A percentile compares a stretch with the other conserved stretches of the same genome.
Conservation (phyloP, 2,329 filamentous ascomycete genomes). For the Monascus ruber region DNA sequence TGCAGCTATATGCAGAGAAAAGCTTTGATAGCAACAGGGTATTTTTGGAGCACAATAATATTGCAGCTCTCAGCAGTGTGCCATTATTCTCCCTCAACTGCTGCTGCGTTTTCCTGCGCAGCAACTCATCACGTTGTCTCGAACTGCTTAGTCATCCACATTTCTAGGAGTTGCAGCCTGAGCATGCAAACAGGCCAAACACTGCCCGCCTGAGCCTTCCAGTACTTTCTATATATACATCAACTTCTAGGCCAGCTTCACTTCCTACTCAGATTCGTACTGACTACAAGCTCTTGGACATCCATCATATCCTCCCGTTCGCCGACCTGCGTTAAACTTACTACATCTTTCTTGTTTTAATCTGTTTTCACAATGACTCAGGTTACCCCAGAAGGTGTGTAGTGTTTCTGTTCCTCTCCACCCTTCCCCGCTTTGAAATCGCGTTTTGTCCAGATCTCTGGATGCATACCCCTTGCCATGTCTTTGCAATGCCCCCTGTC, state of each 20-base stretch:
- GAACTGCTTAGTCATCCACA: no score
- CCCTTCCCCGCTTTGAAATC: slow-evolving; percentile 18
- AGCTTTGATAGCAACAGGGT: neutral
- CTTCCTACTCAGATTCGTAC: slow-evolving; percentile 5
- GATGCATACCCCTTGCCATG: neutral
- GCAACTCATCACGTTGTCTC: no score
- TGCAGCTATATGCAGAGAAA: neutral
- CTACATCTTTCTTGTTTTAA: neutral
- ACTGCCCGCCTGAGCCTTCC: slow-evolving; percentile 20
- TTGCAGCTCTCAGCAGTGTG: no score
- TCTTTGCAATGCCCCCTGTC: neutral
- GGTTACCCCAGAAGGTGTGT: slow-evolving; percentile 38
- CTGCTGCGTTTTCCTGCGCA: no score
- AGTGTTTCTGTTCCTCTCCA: slow-evolving; percentile 9
- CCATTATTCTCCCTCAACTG: no score
- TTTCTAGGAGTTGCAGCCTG: slow-evolving; percentile 5
- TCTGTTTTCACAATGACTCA: slow-evolving; percentile 21
- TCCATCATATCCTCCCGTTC: neutral
- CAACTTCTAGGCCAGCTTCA: slow-evolving; percentile 4
- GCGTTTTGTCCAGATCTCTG: slow-evolving; percentile 2
- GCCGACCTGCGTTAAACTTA: no score
- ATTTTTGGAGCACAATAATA: neutral
- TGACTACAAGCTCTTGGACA: neutral
- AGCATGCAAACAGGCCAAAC: slow-evolving; percentile 26
- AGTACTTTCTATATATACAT: slow-evolving; percentile 28